These are phyloP conservation scores for Helminthosporium solani DNA, from an alignment of 2,329 filamentous ascomycete species.

Conservation along the genomic window DNA sequence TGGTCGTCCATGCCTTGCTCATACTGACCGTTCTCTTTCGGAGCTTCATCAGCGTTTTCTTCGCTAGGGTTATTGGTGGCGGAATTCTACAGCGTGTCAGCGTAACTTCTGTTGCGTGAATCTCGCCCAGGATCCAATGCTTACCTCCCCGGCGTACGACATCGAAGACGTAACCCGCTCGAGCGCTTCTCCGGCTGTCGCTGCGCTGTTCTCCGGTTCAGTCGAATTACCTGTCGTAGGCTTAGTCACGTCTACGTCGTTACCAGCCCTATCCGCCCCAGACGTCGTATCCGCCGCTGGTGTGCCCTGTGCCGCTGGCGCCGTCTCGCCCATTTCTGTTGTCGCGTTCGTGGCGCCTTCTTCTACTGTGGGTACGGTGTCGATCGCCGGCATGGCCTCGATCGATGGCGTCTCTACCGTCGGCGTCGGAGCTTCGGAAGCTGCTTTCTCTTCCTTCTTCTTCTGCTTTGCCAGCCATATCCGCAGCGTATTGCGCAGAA, in stretches of 20 bases:
- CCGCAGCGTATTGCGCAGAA: conserved; percentile 86
- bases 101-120: too few relatives aligned
- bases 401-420: conserved; percentile 23
- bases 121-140: not conserved
- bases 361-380: conserved; percentile 20
- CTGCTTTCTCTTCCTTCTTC: conserved; percentile 44
- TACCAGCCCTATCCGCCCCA: not conserved
- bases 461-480: conserved; percentile 95
- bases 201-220: not conserved
- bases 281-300: not conserved
- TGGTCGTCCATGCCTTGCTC: conserved; percentile 19
- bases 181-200: not conserved
- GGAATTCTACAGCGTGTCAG: conserved; percentile 7
- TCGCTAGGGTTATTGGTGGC: conserved; percentile 11
- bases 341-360: conserved; percentile 22
- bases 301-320: not conserved
- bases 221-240: not conserved
- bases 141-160: not conserved
- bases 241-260: not conserved
- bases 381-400: conserved; percentile 21
- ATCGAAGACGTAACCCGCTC: not conserved
- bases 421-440: conserved; percentile 32
- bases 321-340: conserved; percentile 33
- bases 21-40: conserved; percentile 17
- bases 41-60: conserved; percentile 16